Conservation (phyloP, 2,329 filamentous ascomycete species). For the Monilinia vaccinii-corymbosi region DNA sequence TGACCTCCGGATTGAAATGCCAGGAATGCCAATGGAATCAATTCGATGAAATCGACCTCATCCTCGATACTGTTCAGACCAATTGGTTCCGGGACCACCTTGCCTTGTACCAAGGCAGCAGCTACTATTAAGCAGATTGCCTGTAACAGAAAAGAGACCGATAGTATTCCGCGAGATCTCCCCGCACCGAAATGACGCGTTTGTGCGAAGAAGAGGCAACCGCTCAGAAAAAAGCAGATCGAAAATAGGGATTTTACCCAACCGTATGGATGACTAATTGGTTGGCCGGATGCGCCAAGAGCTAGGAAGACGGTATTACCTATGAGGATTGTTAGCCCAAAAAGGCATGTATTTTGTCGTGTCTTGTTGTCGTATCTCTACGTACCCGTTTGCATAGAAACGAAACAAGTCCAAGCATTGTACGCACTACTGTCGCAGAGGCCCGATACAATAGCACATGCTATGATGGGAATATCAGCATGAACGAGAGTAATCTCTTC, state of each 20-base stretch:
- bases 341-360: not conserved
- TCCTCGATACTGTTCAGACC: constrained; percentile 22
- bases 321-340: constrained; percentile 12
- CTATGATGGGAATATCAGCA: constrained; percentile 32
- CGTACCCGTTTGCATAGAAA: constrained; percentile 43
- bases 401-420: constrained; percentile 40
- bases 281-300: constrained; percentile 46
- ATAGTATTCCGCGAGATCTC: constrained; percentile 36
- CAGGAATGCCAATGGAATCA: constrained; percentile 39
- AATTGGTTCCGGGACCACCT: constrained; percentile 37
- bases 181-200: constrained; percentile 19
- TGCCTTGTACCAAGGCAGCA: constrained; percentile 41
- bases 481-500: constrained; percentile 26
- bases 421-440: constrained; percentile 39
- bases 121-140: constrained; percentile 41
- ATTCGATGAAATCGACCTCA: constrained; percentile 33
- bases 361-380: too few relatives aligned
- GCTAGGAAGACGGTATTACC: constrained; percentile 57
- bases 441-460: constrained; percentile 38
- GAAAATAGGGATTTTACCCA: constrained; percentile 46
- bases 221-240: constrained; percentile 43
- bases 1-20: constrained; percentile 71
- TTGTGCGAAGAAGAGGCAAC: constrained; percentile 40
- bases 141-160: constrained; percentile 44
- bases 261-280: constrained; percentile 39